Evolutionary conservation across 179 eudicot genomes (phyloP).

Genomic region (Spergularia azorica): DNA sequence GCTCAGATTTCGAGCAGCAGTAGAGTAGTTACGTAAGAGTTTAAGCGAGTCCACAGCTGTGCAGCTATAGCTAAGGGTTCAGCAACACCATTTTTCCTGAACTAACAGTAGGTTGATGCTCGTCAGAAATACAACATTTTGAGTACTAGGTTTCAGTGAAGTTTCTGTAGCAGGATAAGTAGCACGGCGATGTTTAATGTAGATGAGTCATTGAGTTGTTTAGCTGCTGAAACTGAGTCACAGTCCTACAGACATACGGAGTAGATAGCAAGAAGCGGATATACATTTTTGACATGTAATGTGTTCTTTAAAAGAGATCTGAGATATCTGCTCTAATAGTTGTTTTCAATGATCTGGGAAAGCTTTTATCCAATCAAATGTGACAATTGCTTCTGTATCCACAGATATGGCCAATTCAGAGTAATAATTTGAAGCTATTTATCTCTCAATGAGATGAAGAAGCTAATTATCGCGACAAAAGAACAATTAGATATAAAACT

Average conservation of each 20-base stretch:
- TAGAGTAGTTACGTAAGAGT: neutral
- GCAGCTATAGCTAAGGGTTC: neutral
- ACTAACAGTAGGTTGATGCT: conserved; percentile 1
- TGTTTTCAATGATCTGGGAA: no score
- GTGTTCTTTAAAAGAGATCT: neutral
- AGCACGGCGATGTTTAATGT: conserved; percentile 8
- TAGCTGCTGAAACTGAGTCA: conserved; percentile 14
- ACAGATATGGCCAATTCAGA: no score
- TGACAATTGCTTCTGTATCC: no score
- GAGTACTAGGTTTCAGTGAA: conserved; percentile 14
- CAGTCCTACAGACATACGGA: conserved; percentile 4
- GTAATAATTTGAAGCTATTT: no score
- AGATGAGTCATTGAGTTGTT: conserved; percentile 6
- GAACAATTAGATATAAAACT: no score
- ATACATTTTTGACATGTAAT: neutral
- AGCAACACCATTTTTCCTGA: conserved; percentile 11
- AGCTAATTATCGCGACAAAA: no score
- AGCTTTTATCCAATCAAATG: no score
- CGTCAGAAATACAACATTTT: conserved; percentile 7
- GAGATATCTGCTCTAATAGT: no score
- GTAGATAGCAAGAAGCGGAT: neutral
- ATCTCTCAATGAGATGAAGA: no score
- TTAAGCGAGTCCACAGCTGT: neutral
- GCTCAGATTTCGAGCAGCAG: conserved; percentile 12
- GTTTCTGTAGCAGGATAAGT: conserved; percentile 12